These are phyloP conservation scores for Artemisia annua DNA, from an alignment of 129 eudicot species.

Conservation along the genomic window DNA sequence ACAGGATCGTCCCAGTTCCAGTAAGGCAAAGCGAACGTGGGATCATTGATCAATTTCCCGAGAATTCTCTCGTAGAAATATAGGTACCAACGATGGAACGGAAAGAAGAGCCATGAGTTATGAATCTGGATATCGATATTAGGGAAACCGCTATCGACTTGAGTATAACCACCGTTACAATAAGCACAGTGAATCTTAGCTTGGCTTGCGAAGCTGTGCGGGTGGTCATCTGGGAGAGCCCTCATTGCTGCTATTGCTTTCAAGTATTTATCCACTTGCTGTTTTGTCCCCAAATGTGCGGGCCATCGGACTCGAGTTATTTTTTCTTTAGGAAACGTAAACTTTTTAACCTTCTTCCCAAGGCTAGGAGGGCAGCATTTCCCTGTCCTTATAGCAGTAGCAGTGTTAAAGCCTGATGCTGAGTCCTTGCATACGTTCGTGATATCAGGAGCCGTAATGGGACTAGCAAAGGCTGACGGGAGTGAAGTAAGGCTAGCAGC, in stretches of 20 bases:
- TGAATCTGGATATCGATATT: slow-evolving; percentile 39
- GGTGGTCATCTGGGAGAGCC: slow-evolving; percentile 31
- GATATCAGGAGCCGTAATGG: slow-evolving; percentile 25
- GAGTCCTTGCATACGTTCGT: slow-evolving; percentile 21
- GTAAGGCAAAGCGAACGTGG: slow-evolving; percentile 42
- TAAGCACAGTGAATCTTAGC: slow-evolving; percentile 1
- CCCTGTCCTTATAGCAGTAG: background rate
- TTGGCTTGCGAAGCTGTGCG: background rate
- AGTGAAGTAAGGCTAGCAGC: slow-evolving; percentile 7
- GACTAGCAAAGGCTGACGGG: slow-evolving; percentile 8
- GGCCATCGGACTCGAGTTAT: slow-evolving; percentile 19
- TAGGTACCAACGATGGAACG: slow-evolving; percentile 45
- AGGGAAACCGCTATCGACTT: slow-evolving; percentile 28
- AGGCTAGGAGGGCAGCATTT: slow-evolving; percentile 25
- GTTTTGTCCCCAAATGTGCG: background rate
- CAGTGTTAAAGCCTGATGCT: background rate
- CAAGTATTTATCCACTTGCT: slow-evolving; percentile 24
- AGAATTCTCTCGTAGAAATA: slow-evolving; percentile 48
- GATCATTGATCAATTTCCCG: slow-evolving; percentile 48
- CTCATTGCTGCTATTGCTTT: slow-evolving; percentile 41
- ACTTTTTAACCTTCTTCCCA: slow-evolving; percentile 8
- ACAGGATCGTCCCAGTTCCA: slow-evolving; percentile 58
- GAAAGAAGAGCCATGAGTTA: slow-evolving; percentile 54
- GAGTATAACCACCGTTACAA: slow-evolving; percentile 36
- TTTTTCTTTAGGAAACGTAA: slow-evolving; percentile 1